Evolutionary conservation across 2,329 filamentous ascomycete species (phyloP), one percentile per base, ranked within the genome.

Genomic region (Cadophora sp.): DNA sequence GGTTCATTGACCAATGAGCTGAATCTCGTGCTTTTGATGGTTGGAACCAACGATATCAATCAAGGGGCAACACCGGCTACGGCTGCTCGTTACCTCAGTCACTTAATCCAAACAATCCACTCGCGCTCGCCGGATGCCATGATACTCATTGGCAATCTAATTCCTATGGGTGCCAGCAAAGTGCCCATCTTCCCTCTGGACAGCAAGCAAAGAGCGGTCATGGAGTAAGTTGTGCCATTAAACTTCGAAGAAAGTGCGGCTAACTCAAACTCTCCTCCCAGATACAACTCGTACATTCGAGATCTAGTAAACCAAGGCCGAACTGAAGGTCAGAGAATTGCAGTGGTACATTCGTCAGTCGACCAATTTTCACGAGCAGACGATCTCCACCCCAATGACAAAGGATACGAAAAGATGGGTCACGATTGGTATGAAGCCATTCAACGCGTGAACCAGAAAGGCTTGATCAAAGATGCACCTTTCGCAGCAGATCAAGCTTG

Each of bases 61-160:
- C 74, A 71, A 55, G 66, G 53, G 3, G 71, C 71, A 48, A 78
- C 78, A 11, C 76, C 78, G 16, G 67, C 19, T 62, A 43, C 14
- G 8, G 14, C 37, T 43, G 37, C 37, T 43, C 7, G 3, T 43
- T 43, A 43, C 37, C 37, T 43, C 37, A 43, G 37, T 43, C 37
- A 43, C 6, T 3, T 43, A 11, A 43, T 43, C 37, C 37, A 43
- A 43, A 43, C 37, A 43, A 43, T 43, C 37, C 37, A 43, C 14
- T 43, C 37, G 37, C 37, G 37, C 14, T 5, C 37, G 37, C 37
- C 37, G 37, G 37, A 43, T 43, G 37, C 37, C 37, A 43, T 43
- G 37, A 43, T 43, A 43, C 37, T 9, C 37, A 43, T 43, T 16
- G 37, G 37, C 37, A 43, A 43, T 43, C 37, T 43, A 16, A 43